These are phyloP conservation scores for Cokeromyces recurvatus DNA, from an alignment of 371 early-diverging fungal genomes.

Conservation along the genomic window DNA sequence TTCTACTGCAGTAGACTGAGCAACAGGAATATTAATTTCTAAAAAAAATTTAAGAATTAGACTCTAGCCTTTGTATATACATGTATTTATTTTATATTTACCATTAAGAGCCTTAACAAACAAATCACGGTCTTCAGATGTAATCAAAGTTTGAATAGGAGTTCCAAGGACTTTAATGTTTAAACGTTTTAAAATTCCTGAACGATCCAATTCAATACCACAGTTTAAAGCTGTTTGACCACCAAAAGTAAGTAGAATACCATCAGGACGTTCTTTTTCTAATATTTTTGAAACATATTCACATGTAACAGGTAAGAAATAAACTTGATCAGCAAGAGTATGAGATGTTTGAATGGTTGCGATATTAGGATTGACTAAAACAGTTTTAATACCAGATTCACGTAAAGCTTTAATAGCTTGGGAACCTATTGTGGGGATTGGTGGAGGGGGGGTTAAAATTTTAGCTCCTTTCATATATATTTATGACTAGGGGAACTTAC, in stretches of 20 bases:
- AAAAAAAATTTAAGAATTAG: conserved; percentile 6
- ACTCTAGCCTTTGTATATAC: not conserved
- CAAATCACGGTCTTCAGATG: conserved; percentile 91
- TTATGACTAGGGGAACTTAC: conserved; percentile 34
- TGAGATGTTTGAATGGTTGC: conserved; percentile 96
- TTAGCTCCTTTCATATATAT: too few relatives aligned
- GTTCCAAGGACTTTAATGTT: conserved; percentile 91
- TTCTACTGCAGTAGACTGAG: conserved; percentile 80
- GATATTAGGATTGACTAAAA: conserved; percentile 95
- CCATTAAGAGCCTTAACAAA: conserved; percentile 85
- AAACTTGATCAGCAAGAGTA: conserved; percentile 87
- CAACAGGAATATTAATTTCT: conserved; percentile 84
- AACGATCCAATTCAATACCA: conserved; percentile 80
- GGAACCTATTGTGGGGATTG: too few relatives aligned
- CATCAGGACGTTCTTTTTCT: conserved; percentile 90
- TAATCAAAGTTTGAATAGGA: conserved; percentile 83
- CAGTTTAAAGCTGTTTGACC: conserved; percentile 94
- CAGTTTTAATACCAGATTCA: conserved; percentile 84
- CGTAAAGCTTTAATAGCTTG: conserved; percentile 96
- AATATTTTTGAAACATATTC: conserved; percentile 87
- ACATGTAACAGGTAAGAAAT: conserved; percentile 93
- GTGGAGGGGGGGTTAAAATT: too few relatives aligned
- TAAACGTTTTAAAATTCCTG: conserved; percentile 71
- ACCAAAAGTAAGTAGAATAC: conserved; percentile 89
- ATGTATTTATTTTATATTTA: conserved; percentile 16